Evolutionary conservation across 805 yeast species (phyloP).

Genomic region (Barnettozyma pratensis): DNA sequence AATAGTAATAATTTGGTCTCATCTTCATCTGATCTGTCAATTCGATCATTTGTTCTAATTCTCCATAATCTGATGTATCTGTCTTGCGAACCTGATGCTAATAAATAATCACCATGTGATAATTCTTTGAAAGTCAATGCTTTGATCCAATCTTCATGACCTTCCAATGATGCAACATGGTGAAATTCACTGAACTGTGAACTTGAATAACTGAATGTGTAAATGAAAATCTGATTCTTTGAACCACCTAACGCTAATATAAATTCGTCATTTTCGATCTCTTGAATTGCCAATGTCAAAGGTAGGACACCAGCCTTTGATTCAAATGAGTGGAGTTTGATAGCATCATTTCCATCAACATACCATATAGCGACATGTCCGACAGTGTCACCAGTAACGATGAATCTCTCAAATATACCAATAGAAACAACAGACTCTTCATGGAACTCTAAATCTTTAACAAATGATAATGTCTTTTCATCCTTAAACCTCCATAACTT

Average conservation of each 20-base stretch:
- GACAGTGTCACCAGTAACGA: slow-evolving; percentile 60
- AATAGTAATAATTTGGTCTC: slow-evolving; percentile 45
- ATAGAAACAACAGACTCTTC: slow-evolving; percentile 50
- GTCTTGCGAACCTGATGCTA: slow-evolving; percentile 93
- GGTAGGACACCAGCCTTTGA: slow-evolving; percentile 49
- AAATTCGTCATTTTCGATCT: slow-evolving; percentile 30
- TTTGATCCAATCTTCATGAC: slow-evolving; percentile 97
- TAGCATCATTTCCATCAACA: slow-evolving; percentile 17
- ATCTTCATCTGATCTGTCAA: slow-evolving; percentile 56
- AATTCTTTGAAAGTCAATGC: slow-evolving; percentile 53
- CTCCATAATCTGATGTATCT: slow-evolving; percentile 90
- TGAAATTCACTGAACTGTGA: slow-evolving; percentile 20
- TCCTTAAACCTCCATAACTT: slow-evolving; percentile 49
- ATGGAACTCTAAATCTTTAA: slow-evolving; percentile 36
- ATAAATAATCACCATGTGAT: slow-evolving; percentile 45
- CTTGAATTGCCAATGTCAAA: slow-evolving; percentile 31
- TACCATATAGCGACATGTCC: slow-evolving; percentile 56
- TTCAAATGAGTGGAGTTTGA: slow-evolving; percentile 27
- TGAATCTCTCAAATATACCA: slow-evolving; percentile 32
- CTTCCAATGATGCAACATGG: slow-evolving; percentile 55
- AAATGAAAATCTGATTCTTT: slow-evolving; percentile 45
- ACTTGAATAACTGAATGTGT: slow-evolving; percentile 33
- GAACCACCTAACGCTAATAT: slow-evolving; percentile 75
- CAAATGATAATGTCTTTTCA: slow-evolving; percentile 15
- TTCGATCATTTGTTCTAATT: slow-evolving; percentile 47